Conservation (phyloP, 1,284 basidiomycete genomes). For the Ustilago esculenta region DNA sequence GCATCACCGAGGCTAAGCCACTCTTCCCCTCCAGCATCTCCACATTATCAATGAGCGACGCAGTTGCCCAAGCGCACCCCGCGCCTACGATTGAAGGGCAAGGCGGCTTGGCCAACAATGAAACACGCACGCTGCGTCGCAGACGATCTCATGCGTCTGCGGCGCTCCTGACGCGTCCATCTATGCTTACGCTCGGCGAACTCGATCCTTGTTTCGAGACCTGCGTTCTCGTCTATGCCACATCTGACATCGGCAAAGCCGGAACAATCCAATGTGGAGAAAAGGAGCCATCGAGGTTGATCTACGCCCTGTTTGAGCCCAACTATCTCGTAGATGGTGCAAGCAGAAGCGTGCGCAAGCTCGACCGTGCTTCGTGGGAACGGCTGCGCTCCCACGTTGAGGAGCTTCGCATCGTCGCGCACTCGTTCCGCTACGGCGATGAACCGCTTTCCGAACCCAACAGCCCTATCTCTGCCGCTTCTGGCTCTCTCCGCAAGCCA, state of each 20-base stretch:
- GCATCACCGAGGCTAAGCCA: no score
- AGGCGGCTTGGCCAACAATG: background rate
- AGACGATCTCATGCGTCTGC: constrained; percentile 46
- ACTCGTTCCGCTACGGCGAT: constrained; percentile 10
- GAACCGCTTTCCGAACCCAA: background rate
- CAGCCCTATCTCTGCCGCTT: background rate
- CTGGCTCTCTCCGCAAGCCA: constrained; percentile 12
- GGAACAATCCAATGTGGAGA: no score
- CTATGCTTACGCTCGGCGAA: constrained; percentile 29
- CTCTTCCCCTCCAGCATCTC: no score
- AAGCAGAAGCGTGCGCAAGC: constrained; percentile 7
- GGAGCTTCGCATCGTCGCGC: constrained; percentile 42
- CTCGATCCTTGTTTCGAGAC: constrained; percentile 39
- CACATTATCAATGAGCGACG: constrained; percentile 3
- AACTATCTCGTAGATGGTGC: constrained; percentile 40
- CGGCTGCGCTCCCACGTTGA: constrained; percentile 41
- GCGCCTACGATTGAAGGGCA: no score
- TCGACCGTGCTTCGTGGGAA: constrained; percentile 45
- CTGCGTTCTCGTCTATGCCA: constrained; percentile 38
- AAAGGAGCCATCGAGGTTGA: constrained; percentile 1
- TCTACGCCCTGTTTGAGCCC: constrained; percentile 48
- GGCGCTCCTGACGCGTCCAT: constrained; percentile 40
- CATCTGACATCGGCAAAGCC: background rate
- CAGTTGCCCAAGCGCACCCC: background rate
- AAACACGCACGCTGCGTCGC: constrained; percentile 24